These are phyloP conservation scores for Lactarius trivialis DNA, from an alignment of 768 basidiomycete species.

Conservation along the genomic window DNA sequence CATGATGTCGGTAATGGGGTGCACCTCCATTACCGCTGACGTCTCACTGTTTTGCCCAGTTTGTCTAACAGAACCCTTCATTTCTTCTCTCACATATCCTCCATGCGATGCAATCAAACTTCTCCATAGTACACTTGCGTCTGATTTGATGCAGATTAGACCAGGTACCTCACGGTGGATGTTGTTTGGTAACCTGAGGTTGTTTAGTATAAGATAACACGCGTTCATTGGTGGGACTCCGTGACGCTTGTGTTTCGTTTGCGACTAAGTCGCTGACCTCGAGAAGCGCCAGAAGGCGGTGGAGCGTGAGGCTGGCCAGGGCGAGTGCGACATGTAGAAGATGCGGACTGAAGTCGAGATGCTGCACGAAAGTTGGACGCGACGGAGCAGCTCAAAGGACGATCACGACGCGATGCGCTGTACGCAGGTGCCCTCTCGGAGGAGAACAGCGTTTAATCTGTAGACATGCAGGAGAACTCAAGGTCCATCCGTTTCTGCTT, in stretches of 20 bases:
- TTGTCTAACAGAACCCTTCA: neutral
- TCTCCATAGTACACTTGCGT: neutral
- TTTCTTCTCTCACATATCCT: neutral
- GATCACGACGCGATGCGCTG: constrained; percentile 50
- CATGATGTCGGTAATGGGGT: neutral
- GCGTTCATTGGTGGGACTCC: too few relatives aligned
- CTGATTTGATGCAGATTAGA: neutral
- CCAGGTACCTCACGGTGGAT: neutral
- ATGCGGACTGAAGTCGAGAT: constrained; percentile 54
- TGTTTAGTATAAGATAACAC: neutral
- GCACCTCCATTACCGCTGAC: too few relatives aligned
- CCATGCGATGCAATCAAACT: neutral
- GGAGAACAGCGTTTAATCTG: constrained; percentile 1
- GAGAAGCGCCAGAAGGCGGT: constrained; percentile 77
- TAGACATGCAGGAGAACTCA: constrained; percentile 86
- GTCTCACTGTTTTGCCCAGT: neutral
- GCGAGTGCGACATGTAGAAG: constrained; percentile 57
- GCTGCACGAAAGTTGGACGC: constrained; percentile 45
- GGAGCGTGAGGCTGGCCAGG: constrained; percentile 76
- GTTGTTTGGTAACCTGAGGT: neutral
- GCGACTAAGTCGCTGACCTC: constrained; percentile 38
- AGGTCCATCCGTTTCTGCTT: constrained; percentile 38
- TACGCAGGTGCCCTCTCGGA: constrained; percentile 48
- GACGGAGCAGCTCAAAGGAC: constrained; percentile 44
- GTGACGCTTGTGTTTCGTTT: too few relatives aligned